These are phyloP conservation scores for Chaetomiaceae sp. DNA, from an alignment of 2,329 filamentous ascomycete genomes.

Conservation along the genomic window DNA sequence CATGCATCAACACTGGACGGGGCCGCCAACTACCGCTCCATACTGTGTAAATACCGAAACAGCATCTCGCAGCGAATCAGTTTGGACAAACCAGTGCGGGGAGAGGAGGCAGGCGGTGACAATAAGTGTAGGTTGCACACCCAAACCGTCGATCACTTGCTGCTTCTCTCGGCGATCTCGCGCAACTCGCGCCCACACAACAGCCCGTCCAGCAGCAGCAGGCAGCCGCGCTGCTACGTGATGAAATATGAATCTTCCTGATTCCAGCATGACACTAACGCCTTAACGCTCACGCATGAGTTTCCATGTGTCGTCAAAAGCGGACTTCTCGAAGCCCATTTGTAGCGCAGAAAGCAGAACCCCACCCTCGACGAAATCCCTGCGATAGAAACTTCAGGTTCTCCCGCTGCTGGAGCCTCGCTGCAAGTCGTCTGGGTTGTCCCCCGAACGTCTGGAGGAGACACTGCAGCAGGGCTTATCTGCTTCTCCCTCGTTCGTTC, in stretches of 20 bases:
- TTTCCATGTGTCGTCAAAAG: background rate
- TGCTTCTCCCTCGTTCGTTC: background rate
- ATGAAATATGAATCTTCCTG: background rate
- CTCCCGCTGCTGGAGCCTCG: no score
- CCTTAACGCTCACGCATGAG: no score
- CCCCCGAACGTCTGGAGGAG: background rate
- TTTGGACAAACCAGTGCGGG: conserved; percentile 2
- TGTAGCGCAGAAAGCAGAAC: background rate
- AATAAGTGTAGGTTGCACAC: no score
- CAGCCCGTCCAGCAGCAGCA: background rate
- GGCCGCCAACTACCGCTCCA: no score
- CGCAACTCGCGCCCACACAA: no score
- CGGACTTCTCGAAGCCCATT: background rate
- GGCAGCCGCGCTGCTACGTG: background rate
- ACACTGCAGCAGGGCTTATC: background rate
- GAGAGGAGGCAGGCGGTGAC: conserved; percentile 5
- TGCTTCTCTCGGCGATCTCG: no score
- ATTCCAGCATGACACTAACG: background rate
- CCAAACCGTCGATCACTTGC: conserved; percentile 8
- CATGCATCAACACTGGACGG: no score
- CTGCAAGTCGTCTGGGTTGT: background rate
- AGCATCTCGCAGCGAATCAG: background rate
- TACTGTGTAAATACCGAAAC: background rate
- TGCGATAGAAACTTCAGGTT: background rate
- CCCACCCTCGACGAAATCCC: background rate